Evolutionary conservation across 805 yeast species (phyloP).

Genomic region (Alloascoidea africana): DNA sequence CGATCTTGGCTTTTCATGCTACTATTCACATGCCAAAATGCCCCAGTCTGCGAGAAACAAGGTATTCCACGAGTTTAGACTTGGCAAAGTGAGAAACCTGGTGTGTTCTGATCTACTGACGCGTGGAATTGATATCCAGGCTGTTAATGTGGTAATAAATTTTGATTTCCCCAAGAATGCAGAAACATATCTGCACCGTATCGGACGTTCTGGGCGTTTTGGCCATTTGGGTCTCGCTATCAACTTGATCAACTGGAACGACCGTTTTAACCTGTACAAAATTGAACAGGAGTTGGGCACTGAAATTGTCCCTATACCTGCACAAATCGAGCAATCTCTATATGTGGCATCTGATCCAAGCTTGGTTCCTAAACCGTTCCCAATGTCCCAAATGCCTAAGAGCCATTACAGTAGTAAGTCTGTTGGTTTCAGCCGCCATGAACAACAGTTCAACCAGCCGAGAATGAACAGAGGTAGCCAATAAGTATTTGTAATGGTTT

Average conservation of each 20-base stretch:
- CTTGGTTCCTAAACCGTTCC: slow-evolving; percentile 80
- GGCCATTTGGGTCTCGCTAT: slow-evolving; percentile 98
- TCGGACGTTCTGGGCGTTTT: slow-evolving; percentile 97
- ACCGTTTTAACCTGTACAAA: slow-evolving; percentile 82
- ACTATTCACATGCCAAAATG: slow-evolving; percentile 95
- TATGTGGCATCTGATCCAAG: slow-evolving; percentile 74
- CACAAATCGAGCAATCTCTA: slow-evolving; percentile 74
- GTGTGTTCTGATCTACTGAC: slow-evolving; percentile 94
- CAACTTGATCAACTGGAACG: slow-evolving; percentile 93
- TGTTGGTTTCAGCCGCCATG: neutral
- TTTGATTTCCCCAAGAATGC: slow-evolving; percentile 98
- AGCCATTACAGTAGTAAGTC: slow-evolving; percentile 2
- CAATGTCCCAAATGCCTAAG: slow-evolving; percentile 32
- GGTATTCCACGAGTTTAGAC: slow-evolving; percentile 97
- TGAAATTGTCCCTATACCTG: slow-evolving; percentile 93
- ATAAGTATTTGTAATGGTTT: too few relatives aligned
- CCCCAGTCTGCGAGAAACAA: slow-evolving; percentile 94
- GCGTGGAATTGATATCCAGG: slow-evolving; percentile 98
- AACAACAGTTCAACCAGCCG: slow-evolving; percentile 1
- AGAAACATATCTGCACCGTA: slow-evolving; percentile 94
- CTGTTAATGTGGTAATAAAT: slow-evolving; percentile 94
- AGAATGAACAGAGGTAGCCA: too few relatives aligned
- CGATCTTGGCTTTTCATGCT: slow-evolving; percentile 92
- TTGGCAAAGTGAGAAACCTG: slow-evolving; percentile 91
- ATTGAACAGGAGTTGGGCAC: slow-evolving; percentile 97